phyloP scores from a whole-genome alignment of 2,329 filamentous ascomycete species.

The Helminthosporium solani region DNA sequence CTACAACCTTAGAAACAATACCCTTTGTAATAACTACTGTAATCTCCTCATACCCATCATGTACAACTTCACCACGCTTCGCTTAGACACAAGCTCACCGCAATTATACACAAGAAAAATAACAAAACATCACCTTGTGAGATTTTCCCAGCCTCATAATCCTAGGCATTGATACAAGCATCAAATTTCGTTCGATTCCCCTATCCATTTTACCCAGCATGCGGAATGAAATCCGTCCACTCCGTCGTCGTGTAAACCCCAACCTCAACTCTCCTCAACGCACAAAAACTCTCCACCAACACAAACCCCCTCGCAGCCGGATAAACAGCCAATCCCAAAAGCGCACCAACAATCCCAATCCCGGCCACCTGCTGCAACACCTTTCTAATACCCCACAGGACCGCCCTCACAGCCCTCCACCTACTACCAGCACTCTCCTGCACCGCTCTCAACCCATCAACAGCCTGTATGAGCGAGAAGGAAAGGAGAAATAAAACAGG shows the following conservation, averaged over 20 bases:
- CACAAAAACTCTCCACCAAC: constrained; percentile 11
- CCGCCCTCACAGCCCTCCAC: no score
- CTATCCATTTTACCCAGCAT: constrained; percentile 10
- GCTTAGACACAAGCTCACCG: no score
- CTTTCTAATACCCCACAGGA: not conserved
- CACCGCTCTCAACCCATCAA: not conserved
- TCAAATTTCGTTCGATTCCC: no score
- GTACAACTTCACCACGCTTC: no score
- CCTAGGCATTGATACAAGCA: no score
- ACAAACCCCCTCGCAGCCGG: constrained; percentile 10
- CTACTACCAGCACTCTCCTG: no score
- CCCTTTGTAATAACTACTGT: not conserved
- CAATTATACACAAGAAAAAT: no score
- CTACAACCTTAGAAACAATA: not conserved
- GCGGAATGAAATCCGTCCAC: constrained; percentile 16
- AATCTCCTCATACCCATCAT: not conserved
- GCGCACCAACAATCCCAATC: not conserved
- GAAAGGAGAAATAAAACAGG: not conserved
- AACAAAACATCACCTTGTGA: no score
- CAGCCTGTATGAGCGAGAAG: no score
- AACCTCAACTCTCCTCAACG: constrained; percentile 2
- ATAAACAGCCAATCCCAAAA: no score
- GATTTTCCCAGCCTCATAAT: no score
- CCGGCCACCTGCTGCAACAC: not conserved
- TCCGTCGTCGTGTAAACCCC: constrained; percentile 12